A percentile compares a stretch with the other conserved stretches of the same genome.
Conservation (phyloP, 2,329 filamentous ascomycete species). For the Blastomyces parvus region DNA sequence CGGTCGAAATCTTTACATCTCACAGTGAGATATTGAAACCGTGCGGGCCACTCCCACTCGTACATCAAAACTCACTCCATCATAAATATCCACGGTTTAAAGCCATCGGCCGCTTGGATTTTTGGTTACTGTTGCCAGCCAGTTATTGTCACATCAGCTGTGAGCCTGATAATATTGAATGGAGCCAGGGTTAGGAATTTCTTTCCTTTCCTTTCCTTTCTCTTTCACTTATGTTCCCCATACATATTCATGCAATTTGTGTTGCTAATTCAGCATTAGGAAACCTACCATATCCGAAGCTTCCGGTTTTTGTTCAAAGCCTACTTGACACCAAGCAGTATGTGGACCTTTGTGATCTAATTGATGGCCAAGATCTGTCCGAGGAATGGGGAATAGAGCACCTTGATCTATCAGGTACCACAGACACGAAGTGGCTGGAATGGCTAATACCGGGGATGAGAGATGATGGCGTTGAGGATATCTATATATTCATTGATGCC, state of each 20-base stretch:
- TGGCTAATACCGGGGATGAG: neutral
- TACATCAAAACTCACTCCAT: neutral
- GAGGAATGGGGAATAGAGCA: conserved; percentile 19
- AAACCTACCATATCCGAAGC: conserved; percentile 18
- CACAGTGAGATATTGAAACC: neutral
- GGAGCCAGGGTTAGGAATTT: neutral
- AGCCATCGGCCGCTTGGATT: neutral
- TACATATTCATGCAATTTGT: no score
- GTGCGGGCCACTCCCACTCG: neutral
- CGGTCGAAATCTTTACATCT: neutral
- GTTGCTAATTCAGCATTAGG: conserved; percentile 12
- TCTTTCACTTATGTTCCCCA: neutral
- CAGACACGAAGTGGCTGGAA: conserved; percentile 15
- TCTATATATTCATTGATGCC: neutral
- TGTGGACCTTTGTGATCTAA: conserved; percentile 16
- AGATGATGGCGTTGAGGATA: neutral
- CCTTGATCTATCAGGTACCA: conserved; percentile 9
- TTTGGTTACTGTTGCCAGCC: neutral
- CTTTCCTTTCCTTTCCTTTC: neutral
- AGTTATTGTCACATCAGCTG: neutral
- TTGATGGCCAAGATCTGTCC: conserved; percentile 20
- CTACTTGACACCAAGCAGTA: conserved; percentile 17
- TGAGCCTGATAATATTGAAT: neutral
- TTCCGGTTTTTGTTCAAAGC: conserved; percentile 19
- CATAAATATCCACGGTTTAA: conserved; percentile 3